These are phyloP conservation scores for Plasmodium relictum DNA, from an alignment of 169 alveolate species.

Conservation along the genomic window DNA sequence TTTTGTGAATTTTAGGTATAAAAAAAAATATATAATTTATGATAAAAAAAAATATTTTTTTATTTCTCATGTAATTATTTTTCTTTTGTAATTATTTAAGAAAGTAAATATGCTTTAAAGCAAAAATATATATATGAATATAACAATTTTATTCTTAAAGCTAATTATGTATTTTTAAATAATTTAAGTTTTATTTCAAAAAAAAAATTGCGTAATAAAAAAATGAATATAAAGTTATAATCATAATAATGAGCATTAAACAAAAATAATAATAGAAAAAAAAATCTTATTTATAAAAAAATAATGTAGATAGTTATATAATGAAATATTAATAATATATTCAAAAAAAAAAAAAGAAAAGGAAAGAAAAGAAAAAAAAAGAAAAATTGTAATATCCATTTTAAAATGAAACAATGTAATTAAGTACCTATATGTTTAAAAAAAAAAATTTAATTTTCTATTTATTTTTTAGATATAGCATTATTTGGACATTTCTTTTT, in stretches of 20 bases:
- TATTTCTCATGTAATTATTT: no score
- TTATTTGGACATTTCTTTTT: background rate
- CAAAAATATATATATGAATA: background rate
- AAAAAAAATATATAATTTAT: no score
- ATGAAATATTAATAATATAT: no score
- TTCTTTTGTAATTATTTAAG: no score
- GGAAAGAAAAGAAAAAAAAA: background rate
- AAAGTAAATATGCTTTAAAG: background rate
- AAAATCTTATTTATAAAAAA: no score
- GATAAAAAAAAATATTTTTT: no score
- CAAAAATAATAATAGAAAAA: background rate
- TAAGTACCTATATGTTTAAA: background rate
- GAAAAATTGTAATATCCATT: background rate
- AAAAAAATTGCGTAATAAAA: slow-evolving; percentile 7
- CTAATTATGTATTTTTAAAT: slow-evolving; percentile 65
- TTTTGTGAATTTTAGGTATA: no score
- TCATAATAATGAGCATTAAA: background rate
- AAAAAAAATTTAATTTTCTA: background rate
- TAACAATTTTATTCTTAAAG: slow-evolving; percentile 34
- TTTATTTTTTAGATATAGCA: background rate
- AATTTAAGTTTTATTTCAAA: slow-evolving; percentile 21
- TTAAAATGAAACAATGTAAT: background rate
- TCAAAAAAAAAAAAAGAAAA: background rate
- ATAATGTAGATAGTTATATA: no score
- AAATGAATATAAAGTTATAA: slow-evolving; percentile 2